Conservation (phyloP, 2,329 filamentous ascomycete species). For the Xylariaceae sp. region DNA sequence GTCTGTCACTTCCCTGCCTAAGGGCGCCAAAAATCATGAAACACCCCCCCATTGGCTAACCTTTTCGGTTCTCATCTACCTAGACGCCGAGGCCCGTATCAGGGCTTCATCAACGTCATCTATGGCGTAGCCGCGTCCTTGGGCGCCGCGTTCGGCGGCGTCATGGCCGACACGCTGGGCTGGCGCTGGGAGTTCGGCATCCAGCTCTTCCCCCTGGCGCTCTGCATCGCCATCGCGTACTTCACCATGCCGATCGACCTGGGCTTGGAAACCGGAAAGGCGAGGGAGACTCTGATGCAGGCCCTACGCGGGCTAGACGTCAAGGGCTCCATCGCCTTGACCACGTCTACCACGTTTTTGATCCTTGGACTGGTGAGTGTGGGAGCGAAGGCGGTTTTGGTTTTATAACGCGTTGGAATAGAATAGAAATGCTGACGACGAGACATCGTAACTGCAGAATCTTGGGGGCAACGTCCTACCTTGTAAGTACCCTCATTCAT, state of each 20-base stretch:
- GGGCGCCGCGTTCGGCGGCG: constrained; percentile 64
- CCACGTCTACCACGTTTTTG: constrained; percentile 48
- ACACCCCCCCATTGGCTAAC: too few species aligned
- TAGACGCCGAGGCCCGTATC: constrained; percentile 61
- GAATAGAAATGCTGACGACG: too few species aligned
- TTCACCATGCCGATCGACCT: constrained; percentile 47
- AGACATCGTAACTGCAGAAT: too few species aligned
- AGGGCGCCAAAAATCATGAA: too few species aligned
- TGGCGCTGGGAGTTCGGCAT: constrained; percentile 70
- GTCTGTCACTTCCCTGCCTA: too few species aligned
- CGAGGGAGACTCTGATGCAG: constrained; percentile 38
- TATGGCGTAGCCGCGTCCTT: constrained; percentile 54
- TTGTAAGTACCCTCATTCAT: constrained; percentile 43
- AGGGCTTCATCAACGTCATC: constrained; percentile 63
- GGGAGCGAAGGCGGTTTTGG: neutral
- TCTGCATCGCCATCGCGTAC: constrained; percentile 41
- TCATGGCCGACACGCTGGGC: constrained; percentile 63
- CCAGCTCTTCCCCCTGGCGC: constrained; percentile 48
- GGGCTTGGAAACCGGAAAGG: constrained; percentile 40
- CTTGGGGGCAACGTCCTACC: constrained; percentile 59
- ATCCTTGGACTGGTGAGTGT: constrained; percentile 51
- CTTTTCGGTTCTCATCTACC: too few species aligned
- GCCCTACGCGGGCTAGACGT: constrained; percentile 54
- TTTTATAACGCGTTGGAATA: too few species aligned
- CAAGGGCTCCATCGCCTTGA: constrained; percentile 48